These are phyloP conservation scores for Excoecaria cochinchinensis DNA, from an alignment of 345 rosid genomes.

Conservation along the genomic window DNA sequence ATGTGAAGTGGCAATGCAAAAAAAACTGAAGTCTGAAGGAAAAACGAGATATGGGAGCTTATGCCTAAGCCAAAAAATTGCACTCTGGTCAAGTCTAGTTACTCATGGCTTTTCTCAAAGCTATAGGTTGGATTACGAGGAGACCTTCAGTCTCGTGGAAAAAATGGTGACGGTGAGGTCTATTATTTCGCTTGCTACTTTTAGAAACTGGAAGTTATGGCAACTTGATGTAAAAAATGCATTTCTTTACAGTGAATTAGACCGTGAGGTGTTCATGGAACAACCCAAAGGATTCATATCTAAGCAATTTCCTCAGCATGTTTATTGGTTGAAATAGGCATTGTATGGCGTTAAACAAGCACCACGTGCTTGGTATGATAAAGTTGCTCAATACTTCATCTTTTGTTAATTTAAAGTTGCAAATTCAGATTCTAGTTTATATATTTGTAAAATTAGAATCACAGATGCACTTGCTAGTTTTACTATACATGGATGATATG, in stretches of 20 bases:
- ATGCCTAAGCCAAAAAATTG: neutral
- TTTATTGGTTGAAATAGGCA: constrained; percentile 11
- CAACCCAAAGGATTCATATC: constrained; percentile 6
- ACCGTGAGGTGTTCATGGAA: constrained; percentile 10
- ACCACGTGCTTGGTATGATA: constrained; percentile 11
- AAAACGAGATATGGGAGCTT: neutral
- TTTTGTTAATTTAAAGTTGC: constrained; percentile 10
- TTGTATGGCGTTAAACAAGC: constrained; percentile 3
- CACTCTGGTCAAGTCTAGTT: neutral
- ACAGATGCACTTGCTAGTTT: neutral
- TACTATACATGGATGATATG: constrained; percentile 15
- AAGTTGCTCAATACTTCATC: constrained; percentile 14
- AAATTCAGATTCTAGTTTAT: constrained; percentile 5
- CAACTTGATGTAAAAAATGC: neutral
- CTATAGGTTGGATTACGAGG: neutral
- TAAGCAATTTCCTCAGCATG: constrained; percentile 1
- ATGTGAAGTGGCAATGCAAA: neutral
- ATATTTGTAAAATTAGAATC: constrained; percentile 2
- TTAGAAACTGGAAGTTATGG: neutral
- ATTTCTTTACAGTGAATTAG: neutral
- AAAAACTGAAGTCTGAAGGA: neutral
- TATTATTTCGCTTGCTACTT: neutral
- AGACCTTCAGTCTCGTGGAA: neutral
- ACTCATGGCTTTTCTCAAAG: neutral
- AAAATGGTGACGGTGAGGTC: neutral